phyloP scores from a whole-genome alignment of 1,139 yeast genomes.

The Magnusiomyces tetraspermus region DNA sequence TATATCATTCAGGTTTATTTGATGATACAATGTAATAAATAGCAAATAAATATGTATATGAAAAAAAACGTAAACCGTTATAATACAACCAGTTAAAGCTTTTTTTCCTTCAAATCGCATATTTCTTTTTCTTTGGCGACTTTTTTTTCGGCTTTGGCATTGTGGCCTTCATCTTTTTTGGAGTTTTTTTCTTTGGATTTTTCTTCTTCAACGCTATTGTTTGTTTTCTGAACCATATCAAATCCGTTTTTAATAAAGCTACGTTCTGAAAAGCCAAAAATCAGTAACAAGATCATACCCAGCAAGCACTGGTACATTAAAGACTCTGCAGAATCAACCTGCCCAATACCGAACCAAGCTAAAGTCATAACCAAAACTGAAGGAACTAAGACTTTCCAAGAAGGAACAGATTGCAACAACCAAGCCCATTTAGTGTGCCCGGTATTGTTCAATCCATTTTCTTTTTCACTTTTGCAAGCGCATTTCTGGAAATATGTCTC shows the following conservation, averaged over 20 bases:
- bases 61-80: too few relatives aligned
- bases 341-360: slow-evolving; percentile 3
- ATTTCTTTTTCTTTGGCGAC: neutral
- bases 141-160: neutral
- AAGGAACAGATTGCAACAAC: slow-evolving; percentile 1
- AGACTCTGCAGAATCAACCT: neutral
- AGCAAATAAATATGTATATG: too few relatives aligned
- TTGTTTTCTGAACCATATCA: neutral
- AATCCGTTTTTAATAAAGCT: neutral
- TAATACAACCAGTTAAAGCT: too few relatives aligned
- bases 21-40: too few relatives aligned
- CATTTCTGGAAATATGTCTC: slow-evolving; percentile 20
- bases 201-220: neutral
- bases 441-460: neutral
- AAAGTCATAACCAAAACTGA: neutral
- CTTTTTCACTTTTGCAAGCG: neutral
- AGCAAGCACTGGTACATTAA: neutral
- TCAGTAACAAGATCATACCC: neutral
- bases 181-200: neutral
- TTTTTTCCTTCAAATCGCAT: too few relatives aligned
- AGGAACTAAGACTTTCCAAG: neutral
- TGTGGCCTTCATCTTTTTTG: too few relatives aligned
- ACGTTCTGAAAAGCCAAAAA: neutral
- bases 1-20: too few relatives aligned
- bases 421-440: slow-evolving; percentile 1